Base-by-base conservation (phyloP, 2,329 filamentous ascomycete genomes). In the Alternaria dauci region DNA sequence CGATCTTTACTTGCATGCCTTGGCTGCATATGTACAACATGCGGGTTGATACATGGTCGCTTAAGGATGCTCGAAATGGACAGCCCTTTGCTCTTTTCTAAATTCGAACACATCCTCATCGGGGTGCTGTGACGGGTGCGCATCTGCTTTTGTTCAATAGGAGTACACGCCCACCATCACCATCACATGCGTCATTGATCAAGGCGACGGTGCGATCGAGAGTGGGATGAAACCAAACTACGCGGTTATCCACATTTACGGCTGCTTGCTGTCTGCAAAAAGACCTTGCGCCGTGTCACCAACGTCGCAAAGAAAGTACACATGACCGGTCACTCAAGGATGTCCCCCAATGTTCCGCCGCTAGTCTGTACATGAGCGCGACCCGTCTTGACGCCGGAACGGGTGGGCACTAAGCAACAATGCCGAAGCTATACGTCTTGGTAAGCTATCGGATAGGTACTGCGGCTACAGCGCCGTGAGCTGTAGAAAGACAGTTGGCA, bases 1-100 rank as follows among this genome's bases (percentile, higher is more conserved):
- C 52, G 42, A 55, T 36, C 41, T 25, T 44, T 34, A 34, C 47
- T 39, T 53, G 56, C 57, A 50, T 32, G 51, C 25, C 61, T 62
- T 68, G 55, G 63, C 63, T 68, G 63, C 56, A 67, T 66, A 66
- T 63, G 62, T 66, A 66, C 53, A 59, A 56, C 55, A 59, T 66
- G 61, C 59, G 56, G 59, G 44, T 50, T 48, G 54, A 41, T 54
- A 52, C 28, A 30, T 30, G 9, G 44, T 55, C 59, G 59, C 51
- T 46, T 50, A 58, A 34, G 20, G 34, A 47, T 25, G 34, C 34
- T 23, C 18, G 26, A 30, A 58, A 39, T 44, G 28, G 39, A 53
- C 26, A 36, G 16, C 12, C 12, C 5, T n/a, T 18, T 47, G 20
- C 4, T 32, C n/a, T 47, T n/a, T n/a, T n/a, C 12, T 30, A 8